Percentiles rank a stretch among this genome's conserved stretches.
phyloP scores from a whole-genome alignment of 106 monocot species.

The Amphibolis antarctica region DNA sequence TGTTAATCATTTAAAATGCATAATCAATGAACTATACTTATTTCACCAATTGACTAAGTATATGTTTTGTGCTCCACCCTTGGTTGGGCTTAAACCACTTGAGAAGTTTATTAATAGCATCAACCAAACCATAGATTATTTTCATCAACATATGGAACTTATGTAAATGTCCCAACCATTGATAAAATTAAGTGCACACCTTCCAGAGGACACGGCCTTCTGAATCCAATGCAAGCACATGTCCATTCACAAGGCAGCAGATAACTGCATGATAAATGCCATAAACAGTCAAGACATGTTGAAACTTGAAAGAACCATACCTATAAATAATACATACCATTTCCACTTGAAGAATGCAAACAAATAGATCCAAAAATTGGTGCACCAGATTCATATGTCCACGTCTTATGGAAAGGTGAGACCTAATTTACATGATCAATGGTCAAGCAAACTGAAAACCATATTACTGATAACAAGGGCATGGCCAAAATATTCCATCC shows the following conservation, averaged over 20 bases:
- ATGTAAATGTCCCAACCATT: background rate
- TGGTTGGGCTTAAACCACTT: background rate
- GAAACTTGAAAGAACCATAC: background rate
- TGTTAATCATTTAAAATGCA: too few species aligned
- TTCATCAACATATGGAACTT: background rate
- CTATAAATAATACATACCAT: conserved; percentile 33
- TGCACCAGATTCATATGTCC: conserved; percentile 52
- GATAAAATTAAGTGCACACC: conserved; percentile 19
- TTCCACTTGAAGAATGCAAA: conserved; percentile 33
- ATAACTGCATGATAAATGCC: conserved; percentile 36
- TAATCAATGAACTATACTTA: too few species aligned
- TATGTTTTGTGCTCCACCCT: background rate
- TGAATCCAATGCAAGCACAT: conserved; percentile 47
- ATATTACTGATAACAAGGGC: too few species aligned
- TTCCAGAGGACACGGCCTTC: conserved; percentile 58
- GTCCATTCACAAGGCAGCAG: conserved; percentile 71
- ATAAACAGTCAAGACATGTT: background rate
- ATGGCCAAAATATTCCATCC: too few species aligned
- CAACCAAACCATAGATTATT: background rate
- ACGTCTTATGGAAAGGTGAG: conserved; percentile 21
- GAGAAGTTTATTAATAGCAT: background rate
- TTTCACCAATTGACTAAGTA: background rate
- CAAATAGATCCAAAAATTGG: conserved; percentile 74
- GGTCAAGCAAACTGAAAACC: background rate
- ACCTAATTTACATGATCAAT: conserved; percentile 21